Evolutionary conservation across 2,329 filamentous ascomycete species (phyloP).

Genomic region (Laburnicola sp.): DNA sequence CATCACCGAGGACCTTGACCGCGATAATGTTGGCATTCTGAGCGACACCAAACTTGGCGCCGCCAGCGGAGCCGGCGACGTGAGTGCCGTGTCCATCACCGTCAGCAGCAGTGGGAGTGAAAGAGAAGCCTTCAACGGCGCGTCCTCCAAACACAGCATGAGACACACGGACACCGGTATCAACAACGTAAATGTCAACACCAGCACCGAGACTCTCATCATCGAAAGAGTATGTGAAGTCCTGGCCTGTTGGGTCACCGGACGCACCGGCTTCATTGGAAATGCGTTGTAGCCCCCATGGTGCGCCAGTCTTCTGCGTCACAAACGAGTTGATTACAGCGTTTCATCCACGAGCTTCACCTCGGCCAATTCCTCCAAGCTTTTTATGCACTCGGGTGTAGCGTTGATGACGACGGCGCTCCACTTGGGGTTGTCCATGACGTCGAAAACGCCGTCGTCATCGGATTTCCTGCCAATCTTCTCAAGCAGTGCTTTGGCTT

Average conservation of each 20-base stretch:
- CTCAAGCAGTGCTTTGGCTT: constrained; percentile 6
- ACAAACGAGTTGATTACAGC: constrained; percentile 37
- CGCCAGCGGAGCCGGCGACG: constrained; percentile 51
- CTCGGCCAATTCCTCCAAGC: constrained; percentile 46
- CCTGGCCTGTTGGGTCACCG: constrained; percentile 29
- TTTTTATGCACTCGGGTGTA: constrained; percentile 45
- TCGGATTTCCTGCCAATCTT: constrained; percentile 39
- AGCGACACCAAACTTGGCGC: constrained; percentile 52
- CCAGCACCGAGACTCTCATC: constrained; percentile 44
- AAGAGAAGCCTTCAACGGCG: constrained; percentile 47
- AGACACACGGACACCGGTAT: constrained; percentile 52
- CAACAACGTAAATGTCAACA: constrained; percentile 56
- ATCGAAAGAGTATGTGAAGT: constrained; percentile 50
- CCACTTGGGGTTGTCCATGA: constrained; percentile 46
- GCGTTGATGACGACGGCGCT: constrained; percentile 48
- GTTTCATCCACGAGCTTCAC: constrained; percentile 49
- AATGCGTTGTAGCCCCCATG: constrained; percentile 54
- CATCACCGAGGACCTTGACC: constrained; percentile 55
- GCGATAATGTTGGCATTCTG: constrained; percentile 53
- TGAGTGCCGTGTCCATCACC: constrained; percentile 55
- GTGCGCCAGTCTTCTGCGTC: constrained; percentile 38
- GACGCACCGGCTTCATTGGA: constrained; percentile 43
- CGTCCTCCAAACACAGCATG: constrained; percentile 52
- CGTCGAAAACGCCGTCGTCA: constrained; percentile 41
- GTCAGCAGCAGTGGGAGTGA: constrained; percentile 41